Evolutionary conservation across 306 rosid genomes (phyloP).

Genomic region (Quercus ilex): DNA sequence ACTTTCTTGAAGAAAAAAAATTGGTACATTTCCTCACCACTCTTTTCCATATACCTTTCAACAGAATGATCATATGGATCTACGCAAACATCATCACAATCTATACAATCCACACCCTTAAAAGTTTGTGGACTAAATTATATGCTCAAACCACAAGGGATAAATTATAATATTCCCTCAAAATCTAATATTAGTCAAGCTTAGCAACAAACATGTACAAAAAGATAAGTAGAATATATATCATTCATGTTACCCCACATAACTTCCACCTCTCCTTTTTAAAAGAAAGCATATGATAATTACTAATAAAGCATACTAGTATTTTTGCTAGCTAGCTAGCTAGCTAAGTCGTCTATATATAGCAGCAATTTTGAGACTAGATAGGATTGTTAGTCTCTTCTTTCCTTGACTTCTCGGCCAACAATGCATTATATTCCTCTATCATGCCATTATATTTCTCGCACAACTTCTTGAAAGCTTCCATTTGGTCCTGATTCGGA

Average conservation of each 20-base stretch:
- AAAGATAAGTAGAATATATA: too few relatives aligned
- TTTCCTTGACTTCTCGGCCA: slow-evolving; percentile 27
- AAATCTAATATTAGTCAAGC: too few relatives aligned
- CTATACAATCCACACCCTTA: too few relatives aligned
- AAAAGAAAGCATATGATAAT: neutral
- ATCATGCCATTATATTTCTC: slow-evolving; percentile 36
- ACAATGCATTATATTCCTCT: slow-evolving; percentile 47
- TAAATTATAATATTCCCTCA: too few relatives aligned
- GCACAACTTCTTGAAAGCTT: slow-evolving; percentile 29
- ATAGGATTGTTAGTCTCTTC: slow-evolving; percentile 4
- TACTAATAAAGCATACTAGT: neutral
- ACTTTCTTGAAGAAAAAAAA: too few relatives aligned
- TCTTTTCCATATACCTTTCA: too few relatives aligned
- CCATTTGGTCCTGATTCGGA: slow-evolving; percentile 27
- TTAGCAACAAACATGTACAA: too few relatives aligned
- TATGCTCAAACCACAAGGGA: too few relatives aligned
- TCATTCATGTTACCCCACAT: neutral
- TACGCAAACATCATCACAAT: too few relatives aligned
- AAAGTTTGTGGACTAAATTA: too few relatives aligned
- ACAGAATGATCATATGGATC: too few relatives aligned
- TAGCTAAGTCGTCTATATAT: neutral
- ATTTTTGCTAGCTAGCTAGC: neutral
- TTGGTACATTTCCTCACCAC: too few relatives aligned
- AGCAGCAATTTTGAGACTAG: neutral
- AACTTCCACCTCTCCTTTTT: neutral